phyloP scores from a whole-genome alignment of 1,139 yeast genomes.

The Sugiyamaella paludigena region DNA sequence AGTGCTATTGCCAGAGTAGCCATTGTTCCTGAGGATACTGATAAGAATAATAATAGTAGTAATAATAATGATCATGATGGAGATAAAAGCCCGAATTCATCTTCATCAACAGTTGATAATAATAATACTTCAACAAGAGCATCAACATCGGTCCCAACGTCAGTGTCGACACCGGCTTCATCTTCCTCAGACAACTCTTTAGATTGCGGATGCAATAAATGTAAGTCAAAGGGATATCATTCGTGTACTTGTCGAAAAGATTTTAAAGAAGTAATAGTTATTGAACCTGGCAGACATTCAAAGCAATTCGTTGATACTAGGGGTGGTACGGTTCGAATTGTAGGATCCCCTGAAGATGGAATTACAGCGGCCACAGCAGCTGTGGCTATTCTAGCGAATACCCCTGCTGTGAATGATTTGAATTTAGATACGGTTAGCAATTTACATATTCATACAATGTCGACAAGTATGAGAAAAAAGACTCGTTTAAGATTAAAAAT shows the following conservation, averaged over 20 bases:
- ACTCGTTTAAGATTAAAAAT: conserved; percentile 15
- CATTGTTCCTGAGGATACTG: conserved; percentile 28
- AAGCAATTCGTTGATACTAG: conserved; percentile 29
- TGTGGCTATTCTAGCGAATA: no score
- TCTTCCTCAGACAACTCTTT: no score
- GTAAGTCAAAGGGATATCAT: not conserved
- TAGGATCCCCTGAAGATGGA: conserved; percentile 16
- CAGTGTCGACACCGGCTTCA: not conserved
- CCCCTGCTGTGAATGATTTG: not conserved
- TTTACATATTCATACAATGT: not conserved
- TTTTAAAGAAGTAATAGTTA: conserved; percentile 21
- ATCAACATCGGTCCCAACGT: not conserved
- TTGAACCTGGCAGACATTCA: conserved; percentile 26
- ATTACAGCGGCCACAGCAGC: no score
- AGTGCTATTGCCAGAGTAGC: conserved; percentile 29
- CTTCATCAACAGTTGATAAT: not conserved
- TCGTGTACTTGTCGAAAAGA: conserved; percentile 1
- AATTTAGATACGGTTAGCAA: not conserved
- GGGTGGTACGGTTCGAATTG: conserved; percentile 27
- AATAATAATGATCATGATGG: not conserved
- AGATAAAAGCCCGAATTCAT: not conserved
- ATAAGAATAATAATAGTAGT: not conserved
- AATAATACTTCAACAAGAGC: not conserved
- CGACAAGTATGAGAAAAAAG: conserved; percentile 4
- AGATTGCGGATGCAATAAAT: conserved; percentile 2